Conservation (phyloP, 2,329 filamentous ascomycete genomes). For the Plenodomus lindquistii region DNA sequence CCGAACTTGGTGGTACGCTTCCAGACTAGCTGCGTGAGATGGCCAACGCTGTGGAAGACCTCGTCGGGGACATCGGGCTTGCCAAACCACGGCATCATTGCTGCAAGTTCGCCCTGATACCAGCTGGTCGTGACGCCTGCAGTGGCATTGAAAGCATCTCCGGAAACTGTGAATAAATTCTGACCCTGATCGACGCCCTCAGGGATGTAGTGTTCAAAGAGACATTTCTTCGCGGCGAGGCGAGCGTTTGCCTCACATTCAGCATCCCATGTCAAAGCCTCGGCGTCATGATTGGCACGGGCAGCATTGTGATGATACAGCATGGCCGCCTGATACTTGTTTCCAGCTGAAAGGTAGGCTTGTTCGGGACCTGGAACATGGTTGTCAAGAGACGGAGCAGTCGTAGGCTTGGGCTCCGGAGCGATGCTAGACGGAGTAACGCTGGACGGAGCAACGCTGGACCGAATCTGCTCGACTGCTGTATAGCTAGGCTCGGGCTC, state of each 20-base stretch:
- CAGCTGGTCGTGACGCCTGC: constrained; percentile 78
- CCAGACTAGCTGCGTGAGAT: constrained; percentile 46
- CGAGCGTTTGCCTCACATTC: constrained; percentile 60
- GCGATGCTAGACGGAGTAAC: constrained; percentile 8
- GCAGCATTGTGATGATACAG: constrained; percentile 83
- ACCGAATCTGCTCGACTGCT: background rate
- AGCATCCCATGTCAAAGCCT: constrained; percentile 69
- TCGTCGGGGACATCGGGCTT: constrained; percentile 56
- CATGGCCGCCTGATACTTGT: constrained; percentile 35
- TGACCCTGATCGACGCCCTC: constrained; percentile 71
- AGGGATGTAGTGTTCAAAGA: constrained; percentile 65
- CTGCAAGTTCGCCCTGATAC: constrained; percentile 80
- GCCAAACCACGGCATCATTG: constrained; percentile 63
- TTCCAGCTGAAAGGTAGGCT: constrained; percentile 26
- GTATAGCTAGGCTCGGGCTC: background rate
- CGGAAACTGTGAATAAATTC: constrained; percentile 78
- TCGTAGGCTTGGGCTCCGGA: constrained; percentile 3
- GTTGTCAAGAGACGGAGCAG: constrained; percentile 6
- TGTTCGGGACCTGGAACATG: constrained; percentile 28
- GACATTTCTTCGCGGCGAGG: constrained; percentile 72
- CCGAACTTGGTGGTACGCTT: constrained; percentile 44
- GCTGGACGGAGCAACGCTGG: background rate
- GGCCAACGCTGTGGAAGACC: constrained; percentile 37
- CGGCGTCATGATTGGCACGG: constrained; percentile 78
- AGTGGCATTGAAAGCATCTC: constrained; percentile 59